Conservation (phyloP, 2,329 filamentous ascomycete species). For the Xylariaceae sp. region DNA sequence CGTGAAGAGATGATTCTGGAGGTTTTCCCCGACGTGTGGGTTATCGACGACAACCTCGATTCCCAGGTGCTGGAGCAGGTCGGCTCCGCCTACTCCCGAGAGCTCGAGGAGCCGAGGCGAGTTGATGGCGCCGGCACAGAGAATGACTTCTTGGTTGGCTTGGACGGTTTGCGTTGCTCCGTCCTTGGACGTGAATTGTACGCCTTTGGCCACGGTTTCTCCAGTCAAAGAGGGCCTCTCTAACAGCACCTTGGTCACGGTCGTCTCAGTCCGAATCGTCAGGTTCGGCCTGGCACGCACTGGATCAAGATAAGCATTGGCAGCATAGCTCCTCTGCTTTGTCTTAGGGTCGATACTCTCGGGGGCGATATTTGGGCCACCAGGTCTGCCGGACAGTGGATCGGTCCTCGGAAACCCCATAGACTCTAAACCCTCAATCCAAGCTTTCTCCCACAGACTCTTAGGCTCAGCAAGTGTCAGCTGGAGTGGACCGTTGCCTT, state of each 20-base stretch:
- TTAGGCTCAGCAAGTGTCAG: conserved; percentile 10
- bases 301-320: conserved; percentile 15
- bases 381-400: conserved; percentile 15
- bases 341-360: conserved; percentile 19
- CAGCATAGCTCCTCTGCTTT: conserved; percentile 19
- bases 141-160: conserved; percentile 17
- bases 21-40: conserved; percentile 23
- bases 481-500: conserved; percentile 10
- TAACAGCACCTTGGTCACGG: conserved; percentile 18
- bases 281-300: conserved; percentile 16
- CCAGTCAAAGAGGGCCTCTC: conserved; percentile 4
- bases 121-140: conserved; percentile 20
- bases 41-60: conserved; percentile 21
- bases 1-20: conserved; percentile 10
- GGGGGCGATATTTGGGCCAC: conserved; percentile 4
- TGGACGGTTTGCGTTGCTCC: background rate
- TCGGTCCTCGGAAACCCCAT: conserved; percentile 13
- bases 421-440: conserved; percentile 13
- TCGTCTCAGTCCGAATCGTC: conserved; percentile 16
- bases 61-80: conserved; percentile 13
- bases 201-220: conserved; percentile 12
- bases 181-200: conserved; percentile 6
- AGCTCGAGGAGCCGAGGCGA: conserved; percentile 23
- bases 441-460: conserved; percentile 9
- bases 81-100: conserved; percentile 21